These are phyloP conservation scores for Fusarium decemcellulare DNA, from an alignment of 2,329 filamentous ascomycete genomes.

Conservation along the genomic window DNA sequence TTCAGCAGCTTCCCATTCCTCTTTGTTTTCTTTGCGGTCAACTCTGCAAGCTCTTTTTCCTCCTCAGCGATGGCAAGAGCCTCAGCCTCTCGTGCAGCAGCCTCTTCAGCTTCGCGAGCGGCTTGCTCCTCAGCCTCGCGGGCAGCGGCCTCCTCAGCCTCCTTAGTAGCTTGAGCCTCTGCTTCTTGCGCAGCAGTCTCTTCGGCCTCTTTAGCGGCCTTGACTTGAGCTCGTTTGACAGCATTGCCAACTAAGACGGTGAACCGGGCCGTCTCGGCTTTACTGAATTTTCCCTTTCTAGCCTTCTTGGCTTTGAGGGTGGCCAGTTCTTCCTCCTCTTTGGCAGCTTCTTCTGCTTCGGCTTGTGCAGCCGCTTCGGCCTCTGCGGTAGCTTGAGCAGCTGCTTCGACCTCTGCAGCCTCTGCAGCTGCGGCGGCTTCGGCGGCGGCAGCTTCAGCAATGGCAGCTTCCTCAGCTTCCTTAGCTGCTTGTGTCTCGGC, in stretches of 20 bases:
- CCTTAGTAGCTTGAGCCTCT: conserved; percentile 32
- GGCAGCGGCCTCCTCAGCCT: conserved; percentile 46
- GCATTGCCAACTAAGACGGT: conserved; percentile 36
- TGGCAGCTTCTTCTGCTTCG: conserved; percentile 33
- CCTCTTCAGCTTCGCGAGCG: conserved; percentile 30
- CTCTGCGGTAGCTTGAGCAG: conserved; percentile 34
- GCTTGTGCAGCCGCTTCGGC: conserved; percentile 37
- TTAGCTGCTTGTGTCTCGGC: not conserved
- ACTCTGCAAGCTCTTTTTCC: conserved; percentile 43
- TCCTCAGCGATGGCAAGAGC: conserved; percentile 45
- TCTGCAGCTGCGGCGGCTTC: conserved; percentile 13
- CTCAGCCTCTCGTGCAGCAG: conserved; percentile 47
- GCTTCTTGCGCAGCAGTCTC: conserved; percentile 30
- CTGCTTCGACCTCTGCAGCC: conserved; percentile 23
- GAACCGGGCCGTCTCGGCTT: conserved; percentile 41
- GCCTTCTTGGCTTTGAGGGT: conserved; percentile 42
- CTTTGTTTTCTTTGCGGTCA: conserved; percentile 43
- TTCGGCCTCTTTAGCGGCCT: conserved; percentile 37
- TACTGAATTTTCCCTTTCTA: conserved; percentile 53
- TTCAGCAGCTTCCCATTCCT: conserved; percentile 41
- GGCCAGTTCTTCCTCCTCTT: conserved; percentile 45
- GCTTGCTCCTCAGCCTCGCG: conserved; percentile 34
- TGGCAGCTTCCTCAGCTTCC: conserved; percentile 9
- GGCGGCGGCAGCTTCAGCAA: conserved; percentile 43
- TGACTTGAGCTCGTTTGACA: conserved; percentile 42